These are phyloP conservation scores for Toxicodendron radicans DNA, from an alignment of 345 rosid species.

Conservation along the genomic window DNA sequence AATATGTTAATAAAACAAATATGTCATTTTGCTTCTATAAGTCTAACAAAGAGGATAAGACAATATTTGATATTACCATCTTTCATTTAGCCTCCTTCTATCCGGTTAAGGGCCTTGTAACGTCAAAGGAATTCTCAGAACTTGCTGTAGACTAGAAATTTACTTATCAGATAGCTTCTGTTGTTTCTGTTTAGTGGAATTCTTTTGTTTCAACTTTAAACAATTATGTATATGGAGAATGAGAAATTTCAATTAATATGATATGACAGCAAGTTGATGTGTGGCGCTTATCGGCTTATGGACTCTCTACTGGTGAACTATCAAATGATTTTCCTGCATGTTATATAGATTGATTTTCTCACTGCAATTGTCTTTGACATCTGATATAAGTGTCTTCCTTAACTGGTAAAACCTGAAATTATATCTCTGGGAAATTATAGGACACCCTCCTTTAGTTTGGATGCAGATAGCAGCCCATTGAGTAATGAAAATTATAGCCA, in stretches of 20 bases:
- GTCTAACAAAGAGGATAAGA: neutral
- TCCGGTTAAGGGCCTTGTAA: neutral
- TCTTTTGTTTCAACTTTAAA: neutral
- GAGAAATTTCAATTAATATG: neutral
- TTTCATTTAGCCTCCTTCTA: neutral
- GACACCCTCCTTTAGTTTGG: neutral
- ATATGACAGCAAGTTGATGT: neutral
- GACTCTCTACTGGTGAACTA: neutral
- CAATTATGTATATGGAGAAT: neutral
- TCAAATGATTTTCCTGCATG: neutral
- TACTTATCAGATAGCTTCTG: too few relatives aligned
- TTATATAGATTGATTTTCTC: neutral
- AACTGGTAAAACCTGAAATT: neutral
- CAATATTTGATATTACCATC: neutral
- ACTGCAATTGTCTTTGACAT: neutral
- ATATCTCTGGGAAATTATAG: neutral
- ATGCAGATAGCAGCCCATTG: neutral
- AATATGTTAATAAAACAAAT: neutral
- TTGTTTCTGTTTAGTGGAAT: neutral
- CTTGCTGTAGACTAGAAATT: neutral
- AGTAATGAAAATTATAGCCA: neutral
- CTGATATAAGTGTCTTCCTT: too few relatives aligned
- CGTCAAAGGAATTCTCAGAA: neutral
- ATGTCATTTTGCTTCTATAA: too few relatives aligned
- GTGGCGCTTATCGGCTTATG: neutral